Percentiles rank a stretch among this genome's conserved stretches.
Evolutionary conservation across 139 green algal species (phyloP).

Genomic region (Volvox africanus): DNA sequence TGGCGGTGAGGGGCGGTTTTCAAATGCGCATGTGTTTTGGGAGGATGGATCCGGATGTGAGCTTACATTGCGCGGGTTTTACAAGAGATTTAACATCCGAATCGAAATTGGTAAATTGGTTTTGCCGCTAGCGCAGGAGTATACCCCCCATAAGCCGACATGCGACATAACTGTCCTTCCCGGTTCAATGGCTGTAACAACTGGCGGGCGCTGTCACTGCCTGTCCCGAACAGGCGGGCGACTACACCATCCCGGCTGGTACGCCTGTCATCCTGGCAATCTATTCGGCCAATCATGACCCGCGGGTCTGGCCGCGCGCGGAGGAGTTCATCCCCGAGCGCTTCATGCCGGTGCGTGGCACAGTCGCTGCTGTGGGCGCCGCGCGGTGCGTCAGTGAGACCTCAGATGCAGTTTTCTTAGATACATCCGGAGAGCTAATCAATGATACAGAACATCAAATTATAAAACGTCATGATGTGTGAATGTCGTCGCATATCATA

Average conservation of each 20-base stretch:
- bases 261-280: conserved; percentile 28
- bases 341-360: conserved; percentile 56
- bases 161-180: not conserved
- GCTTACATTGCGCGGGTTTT: too few relatives aligned
- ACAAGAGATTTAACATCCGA: not conserved
- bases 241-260: not conserved
- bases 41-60: too few relatives aligned
- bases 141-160: not conserved
- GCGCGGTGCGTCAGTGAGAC: not conserved
- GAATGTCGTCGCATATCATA: too few relatives aligned
- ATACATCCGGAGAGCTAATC: too few relatives aligned
- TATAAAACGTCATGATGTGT: too few relatives aligned
- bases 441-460: too few relatives aligned
- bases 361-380: not conserved
- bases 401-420: too few relatives aligned
- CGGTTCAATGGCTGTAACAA: not conserved
- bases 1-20: not conserved
- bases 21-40: not conserved
- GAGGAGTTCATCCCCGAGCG: conserved; percentile 69
- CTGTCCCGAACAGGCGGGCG: not conserved
- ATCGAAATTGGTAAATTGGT: not conserved
- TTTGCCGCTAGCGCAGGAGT: not conserved
- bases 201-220: not conserved
- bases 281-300: conserved; percentile 65
- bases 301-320: conserved; percentile 58